phyloP scores from a whole-genome alignment of 805 yeast species.

The Myxozyma nipponensis region DNA sequence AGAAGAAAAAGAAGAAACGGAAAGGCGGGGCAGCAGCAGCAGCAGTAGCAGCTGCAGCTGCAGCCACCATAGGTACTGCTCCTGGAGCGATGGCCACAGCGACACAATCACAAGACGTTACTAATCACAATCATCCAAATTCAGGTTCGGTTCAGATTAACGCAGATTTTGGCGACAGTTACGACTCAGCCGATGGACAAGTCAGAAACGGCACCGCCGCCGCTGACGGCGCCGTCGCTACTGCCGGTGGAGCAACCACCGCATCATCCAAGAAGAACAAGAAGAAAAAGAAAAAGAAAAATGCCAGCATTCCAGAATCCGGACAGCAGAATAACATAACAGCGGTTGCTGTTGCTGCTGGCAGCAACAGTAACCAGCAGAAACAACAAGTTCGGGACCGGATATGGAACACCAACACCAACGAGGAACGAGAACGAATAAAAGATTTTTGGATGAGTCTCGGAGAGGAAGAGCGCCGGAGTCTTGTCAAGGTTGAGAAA shows the following conservation, averaged over 20 bases:
- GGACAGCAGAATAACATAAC: background rate
- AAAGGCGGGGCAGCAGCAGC: slow-evolving; percentile 16
- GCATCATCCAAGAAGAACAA: background rate
- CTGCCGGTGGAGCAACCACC: background rate
- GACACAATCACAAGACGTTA: background rate
- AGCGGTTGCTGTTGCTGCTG: background rate
- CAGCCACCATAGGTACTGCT: background rate
- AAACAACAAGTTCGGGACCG: slow-evolving; percentile 29
- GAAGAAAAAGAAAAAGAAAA: background rate
- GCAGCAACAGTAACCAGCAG: background rate
- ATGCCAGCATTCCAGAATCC: background rate
- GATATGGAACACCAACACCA: slow-evolving; percentile 48
- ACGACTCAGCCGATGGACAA: background rate
- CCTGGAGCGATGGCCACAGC: slow-evolving; percentile 2
- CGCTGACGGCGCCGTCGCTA: background rate
- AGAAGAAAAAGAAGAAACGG: slow-evolving; percentile 29
- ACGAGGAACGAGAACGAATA: slow-evolving; percentile 51
- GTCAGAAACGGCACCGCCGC: background rate
- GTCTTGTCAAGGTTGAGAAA: slow-evolving; percentile 62
- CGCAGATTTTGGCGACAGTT: background rate
- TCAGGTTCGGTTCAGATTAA: too few relatives aligned
- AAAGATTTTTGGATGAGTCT: slow-evolving; percentile 65
- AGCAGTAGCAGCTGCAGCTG: background rate
- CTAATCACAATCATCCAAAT: slow-evolving; percentile 2
- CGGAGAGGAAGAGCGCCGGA: slow-evolving; percentile 54